Evolutionary conservation across 371 early-diverging fungal species (phyloP).

Genomic region (Rhizopus stolonifer): DNA sequence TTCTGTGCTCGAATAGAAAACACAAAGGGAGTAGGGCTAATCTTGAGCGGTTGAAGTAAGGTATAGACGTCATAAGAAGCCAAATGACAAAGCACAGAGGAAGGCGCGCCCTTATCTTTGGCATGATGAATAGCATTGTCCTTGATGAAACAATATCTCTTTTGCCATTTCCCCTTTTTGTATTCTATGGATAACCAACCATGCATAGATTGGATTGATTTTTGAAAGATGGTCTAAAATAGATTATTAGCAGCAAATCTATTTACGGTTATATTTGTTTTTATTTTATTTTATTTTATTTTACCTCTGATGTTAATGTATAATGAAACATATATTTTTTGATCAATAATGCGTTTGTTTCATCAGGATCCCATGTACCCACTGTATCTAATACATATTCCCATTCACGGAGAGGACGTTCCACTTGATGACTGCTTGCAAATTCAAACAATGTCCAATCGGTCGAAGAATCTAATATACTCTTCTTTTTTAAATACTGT

Average conservation of each 20-base stretch:
- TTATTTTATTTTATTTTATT: background rate
- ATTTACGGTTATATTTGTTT: no score
- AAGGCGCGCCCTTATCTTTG: slow-evolving; percentile 51
- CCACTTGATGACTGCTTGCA: slow-evolving; percentile 76
- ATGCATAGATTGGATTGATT: slow-evolving; percentile 46
- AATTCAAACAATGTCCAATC: slow-evolving; percentile 91
- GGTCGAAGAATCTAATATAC: slow-evolving; percentile 57
- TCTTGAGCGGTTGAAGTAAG: slow-evolving; percentile 45
- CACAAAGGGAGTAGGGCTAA: slow-evolving; percentile 76
- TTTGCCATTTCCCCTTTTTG: slow-evolving; percentile 79
- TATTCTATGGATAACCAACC: slow-evolving; percentile 71
- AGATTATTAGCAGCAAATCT: no score
- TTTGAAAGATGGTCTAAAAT: slow-evolving; percentile 38
- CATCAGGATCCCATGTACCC: slow-evolving; percentile 76
- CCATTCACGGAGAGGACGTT: slow-evolving; percentile 89
- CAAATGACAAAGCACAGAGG: slow-evolving; percentile 64
- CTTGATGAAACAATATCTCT: slow-evolving; percentile 63
- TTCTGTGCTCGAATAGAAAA: slow-evolving; percentile 86
- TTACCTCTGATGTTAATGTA: slow-evolving; percentile 50
- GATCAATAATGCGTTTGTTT: slow-evolving; percentile 71
- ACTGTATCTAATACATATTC: slow-evolving; percentile 81
- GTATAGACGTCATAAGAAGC: slow-evolving; percentile 82
- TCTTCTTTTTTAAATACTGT: slow-evolving; percentile 62
- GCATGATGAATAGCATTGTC: slow-evolving; percentile 70
- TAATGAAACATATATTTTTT: slow-evolving; percentile 65